Evolutionary conservation across 2,329 filamentous ascomycete genomes (phyloP).

Genomic region (Decorospora gaudefroyi): DNA sequence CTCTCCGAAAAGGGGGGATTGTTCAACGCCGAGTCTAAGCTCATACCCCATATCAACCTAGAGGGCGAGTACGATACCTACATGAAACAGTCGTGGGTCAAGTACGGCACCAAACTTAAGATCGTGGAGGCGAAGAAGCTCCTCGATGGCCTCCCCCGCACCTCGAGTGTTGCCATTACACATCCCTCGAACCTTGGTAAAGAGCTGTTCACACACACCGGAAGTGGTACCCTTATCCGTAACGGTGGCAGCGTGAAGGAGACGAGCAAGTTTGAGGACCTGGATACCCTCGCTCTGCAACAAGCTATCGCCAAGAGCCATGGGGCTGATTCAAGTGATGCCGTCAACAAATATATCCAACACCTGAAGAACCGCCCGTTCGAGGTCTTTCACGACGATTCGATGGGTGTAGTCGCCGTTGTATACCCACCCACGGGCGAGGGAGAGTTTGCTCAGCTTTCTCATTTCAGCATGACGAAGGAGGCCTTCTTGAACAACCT

Average conservation of each 20-base stretch:
- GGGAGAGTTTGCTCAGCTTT: constrained; percentile 75
- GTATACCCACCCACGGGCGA: constrained; percentile 74
- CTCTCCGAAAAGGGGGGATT: constrained; percentile 97
- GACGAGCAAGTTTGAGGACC: constrained; percentile 70
- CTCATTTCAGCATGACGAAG: constrained; percentile 91
- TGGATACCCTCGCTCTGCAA: constrained; percentile 79
- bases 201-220: constrained; percentile 94
- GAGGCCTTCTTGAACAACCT: constrained; percentile 93
- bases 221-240: constrained; percentile 89
- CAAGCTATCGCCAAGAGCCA: constrained; percentile 79
- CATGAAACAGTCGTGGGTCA: constrained; percentile 93
- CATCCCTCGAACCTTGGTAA: constrained; percentile 95
- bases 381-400: constrained; percentile 92
- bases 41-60: constrained; percentile 96
- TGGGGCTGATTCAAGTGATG: constrained; percentile 77
- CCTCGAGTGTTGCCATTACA: constrained; percentile 95
- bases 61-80: constrained; percentile 94
- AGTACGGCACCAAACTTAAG: constrained; percentile 92
- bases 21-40: constrained; percentile 92
- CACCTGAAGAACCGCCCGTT: constrained; percentile 77
- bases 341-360: constrained; percentile 84
- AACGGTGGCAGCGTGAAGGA: constrained; percentile 87
- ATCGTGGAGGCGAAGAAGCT: constrained; percentile 97
- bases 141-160: constrained; percentile 82
- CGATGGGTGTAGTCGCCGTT: constrained; percentile 89